phyloP scores from a whole-genome alignment of 2,329 filamentous ascomycete species.

The Tolypocladium endophyticum region DNA sequence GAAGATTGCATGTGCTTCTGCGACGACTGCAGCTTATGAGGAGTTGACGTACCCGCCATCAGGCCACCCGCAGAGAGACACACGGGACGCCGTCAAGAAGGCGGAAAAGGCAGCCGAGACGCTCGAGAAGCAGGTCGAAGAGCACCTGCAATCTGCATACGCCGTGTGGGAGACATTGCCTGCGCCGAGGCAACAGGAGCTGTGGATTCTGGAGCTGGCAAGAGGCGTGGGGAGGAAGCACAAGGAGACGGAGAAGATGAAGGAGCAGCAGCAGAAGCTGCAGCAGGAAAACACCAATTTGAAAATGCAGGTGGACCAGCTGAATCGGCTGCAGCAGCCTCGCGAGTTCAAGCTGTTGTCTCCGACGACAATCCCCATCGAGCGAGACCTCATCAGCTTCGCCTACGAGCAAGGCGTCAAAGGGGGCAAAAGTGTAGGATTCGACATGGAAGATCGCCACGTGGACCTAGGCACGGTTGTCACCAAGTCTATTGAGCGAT shows the following conservation, averaged over 20 bases:
- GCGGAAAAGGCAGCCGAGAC: constrained; percentile 42
- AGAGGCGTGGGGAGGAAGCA: constrained; percentile 47
- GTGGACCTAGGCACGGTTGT: constrained; percentile 41
- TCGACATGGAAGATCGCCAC: constrained; percentile 39
- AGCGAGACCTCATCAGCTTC: constrained; percentile 34
- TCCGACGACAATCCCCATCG: constrained; percentile 41
- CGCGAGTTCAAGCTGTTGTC: constrained; percentile 45
- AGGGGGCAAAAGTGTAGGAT: constrained; percentile 29
- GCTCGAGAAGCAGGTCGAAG: constrained; percentile 58
- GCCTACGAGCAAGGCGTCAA: constrained; percentile 35
- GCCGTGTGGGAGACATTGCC: constrained; percentile 63
- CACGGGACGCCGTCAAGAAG: constrained; percentile 34
- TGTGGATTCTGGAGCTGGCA: constrained; percentile 53
- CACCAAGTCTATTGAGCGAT: constrained; percentile 45
- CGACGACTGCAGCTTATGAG: constrained; percentile 37
- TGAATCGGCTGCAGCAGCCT: constrained; percentile 48
- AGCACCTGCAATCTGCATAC: constrained; percentile 70
- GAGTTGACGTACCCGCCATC: constrained; percentile 40
- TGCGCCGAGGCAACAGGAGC: constrained; percentile 41
- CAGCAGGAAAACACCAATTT: constrained; percentile 48
- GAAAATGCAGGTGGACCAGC: constrained; percentile 46
- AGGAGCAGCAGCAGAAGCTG: constrained; percentile 36
- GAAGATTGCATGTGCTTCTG: constrained; percentile 42
- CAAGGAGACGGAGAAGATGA: constrained; percentile 41
- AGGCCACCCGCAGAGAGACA: constrained; percentile 26